Evolutionary conservation across 2,329 filamentous ascomycete genomes (phyloP).

Genomic region (Diplocarpon rosae): DNA sequence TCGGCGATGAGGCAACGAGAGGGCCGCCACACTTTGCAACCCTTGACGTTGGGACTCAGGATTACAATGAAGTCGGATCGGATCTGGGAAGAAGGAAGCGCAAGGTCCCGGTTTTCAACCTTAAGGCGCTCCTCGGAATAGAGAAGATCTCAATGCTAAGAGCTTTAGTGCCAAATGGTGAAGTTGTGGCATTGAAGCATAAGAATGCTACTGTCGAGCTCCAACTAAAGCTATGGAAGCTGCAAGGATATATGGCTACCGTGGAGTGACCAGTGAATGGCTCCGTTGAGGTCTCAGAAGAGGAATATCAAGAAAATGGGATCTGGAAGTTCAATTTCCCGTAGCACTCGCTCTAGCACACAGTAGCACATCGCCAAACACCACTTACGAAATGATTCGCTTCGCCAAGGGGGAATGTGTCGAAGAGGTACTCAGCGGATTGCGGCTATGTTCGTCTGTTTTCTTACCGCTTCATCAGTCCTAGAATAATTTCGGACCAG

Average conservation of each 20-base stretch:
- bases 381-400: too few species aligned
- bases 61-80: neutral
- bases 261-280: neutral
- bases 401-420: too few species aligned
- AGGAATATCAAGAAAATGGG: neutral
- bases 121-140: conserved; percentile 39
- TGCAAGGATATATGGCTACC: conserved; percentile 41
- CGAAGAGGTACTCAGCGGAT: too few species aligned
- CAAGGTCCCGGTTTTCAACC: conserved; percentile 40
- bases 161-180: conserved; percentile 11
- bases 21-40: conserved; percentile 35
- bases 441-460: too few species aligned
- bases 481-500: too few species aligned
- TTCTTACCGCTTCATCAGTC: too few species aligned
- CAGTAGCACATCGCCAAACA: too few species aligned
- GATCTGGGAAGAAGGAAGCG: conserved; percentile 25
- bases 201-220: conserved; percentile 33
- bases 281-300: neutral
- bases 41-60: conserved; percentile 28
- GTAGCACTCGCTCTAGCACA: too few species aligned
- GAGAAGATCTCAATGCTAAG: conserved; percentile 34
- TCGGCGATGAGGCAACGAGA: neutral
- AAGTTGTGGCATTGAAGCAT: conserved; percentile 31
- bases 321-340: too few species aligned
- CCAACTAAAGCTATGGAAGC: conserved; percentile 44